These are phyloP conservation scores for Parascedosporium putredinis DNA, from an alignment of 2,329 filamentous ascomycete species.

Conservation along the genomic window DNA sequence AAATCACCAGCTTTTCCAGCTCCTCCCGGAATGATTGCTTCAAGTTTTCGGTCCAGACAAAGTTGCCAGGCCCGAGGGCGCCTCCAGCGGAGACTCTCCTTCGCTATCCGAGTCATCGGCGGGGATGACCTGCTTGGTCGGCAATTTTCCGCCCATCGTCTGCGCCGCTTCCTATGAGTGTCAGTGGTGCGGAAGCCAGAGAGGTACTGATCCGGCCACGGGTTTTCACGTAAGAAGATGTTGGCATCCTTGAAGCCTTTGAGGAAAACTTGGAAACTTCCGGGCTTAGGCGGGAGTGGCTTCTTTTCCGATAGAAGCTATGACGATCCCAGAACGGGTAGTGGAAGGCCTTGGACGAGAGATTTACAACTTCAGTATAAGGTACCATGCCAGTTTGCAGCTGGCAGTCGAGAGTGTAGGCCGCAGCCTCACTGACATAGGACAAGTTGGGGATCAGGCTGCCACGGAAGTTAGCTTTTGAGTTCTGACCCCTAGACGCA, in stretches of 20 bases:
- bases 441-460: slow-evolving; percentile 91
- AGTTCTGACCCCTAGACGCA: slow-evolving; percentile 10
- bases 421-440: slow-evolving; percentile 94
- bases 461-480: slow-evolving; percentile 11
- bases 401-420: slow-evolving; percentile 87
- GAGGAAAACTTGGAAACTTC: slow-evolving; percentile 94
- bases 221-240: slow-evolving; percentile 85
- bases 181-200: slow-evolving; percentile 60
- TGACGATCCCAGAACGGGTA: slow-evolving; percentile 96
- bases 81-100: slow-evolving; percentile 32
- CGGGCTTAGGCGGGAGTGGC: slow-evolving; percentile 76
- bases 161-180: slow-evolving; percentile 55
- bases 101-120: slow-evolving; percentile 56
- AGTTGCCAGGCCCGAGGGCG: slow-evolving; percentile 40
- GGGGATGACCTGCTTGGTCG: slow-evolving; percentile 45
- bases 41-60: slow-evolving; percentile 77
- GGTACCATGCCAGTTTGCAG: slow-evolving; percentile 86
- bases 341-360: slow-evolving; percentile 95
- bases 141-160: slow-evolving; percentile 70
- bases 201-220: slow-evolving; percentile 86
- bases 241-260: slow-evolving; percentile 97
- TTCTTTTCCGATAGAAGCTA: slow-evolving; percentile 82
- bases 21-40: slow-evolving; percentile 93
- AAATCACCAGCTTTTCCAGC: slow-evolving; percentile 89
- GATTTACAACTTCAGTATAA: slow-evolving; percentile 87